Base-by-base conservation (phyloP, 805 yeast genomes). In the Candida ulmi region DNA sequence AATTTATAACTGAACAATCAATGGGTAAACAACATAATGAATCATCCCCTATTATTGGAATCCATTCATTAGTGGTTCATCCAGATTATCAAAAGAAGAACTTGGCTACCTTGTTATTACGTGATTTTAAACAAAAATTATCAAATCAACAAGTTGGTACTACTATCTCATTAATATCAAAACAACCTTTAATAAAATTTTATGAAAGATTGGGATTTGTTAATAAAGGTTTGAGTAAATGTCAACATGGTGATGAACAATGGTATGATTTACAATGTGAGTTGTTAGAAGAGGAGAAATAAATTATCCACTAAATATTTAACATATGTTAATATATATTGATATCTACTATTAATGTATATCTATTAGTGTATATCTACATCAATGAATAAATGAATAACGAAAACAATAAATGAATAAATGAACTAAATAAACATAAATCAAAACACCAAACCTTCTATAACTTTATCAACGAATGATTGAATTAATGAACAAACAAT, bases 121-220 rank as follows among this genome's bases (percentile, higher is more conserved):
- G 84, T 50, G 99, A 91, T 63, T 93, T 86, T 64, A 74, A 90
- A 45, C 97, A 93, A 61, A 86, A 91, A 57, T 67, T 91, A 61
- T 77, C 87, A 36, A 88, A 88, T 58, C 95, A 88, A 58, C 87
- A 80, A 50, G 80, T 88, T 45, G 96, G 93, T 34, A 85, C 80
- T 51, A 74, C 78, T 52, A 79, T 91, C 37, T 75, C 80, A 7
- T 68, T 91, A 25, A 72, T 91, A 43, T 85, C 88, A 24, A 88
- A 85, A 54, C 73, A 77, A 35, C 66, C 71, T 18, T 69, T 88
- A 53, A 63, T 80, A 16, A 81, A 83, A 17, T 90, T 90, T 61
- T 91, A 91, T 65, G 80, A 78, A 52, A 76, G 82, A 50, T 71
- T 88, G 29, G 97, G 96, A 0, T 93, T 91, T 62, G 65, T 69